These are phyloP conservation scores for Fusarium luffae DNA, from an alignment of 2,329 filamentous ascomycete species.

Conservation along the genomic window DNA sequence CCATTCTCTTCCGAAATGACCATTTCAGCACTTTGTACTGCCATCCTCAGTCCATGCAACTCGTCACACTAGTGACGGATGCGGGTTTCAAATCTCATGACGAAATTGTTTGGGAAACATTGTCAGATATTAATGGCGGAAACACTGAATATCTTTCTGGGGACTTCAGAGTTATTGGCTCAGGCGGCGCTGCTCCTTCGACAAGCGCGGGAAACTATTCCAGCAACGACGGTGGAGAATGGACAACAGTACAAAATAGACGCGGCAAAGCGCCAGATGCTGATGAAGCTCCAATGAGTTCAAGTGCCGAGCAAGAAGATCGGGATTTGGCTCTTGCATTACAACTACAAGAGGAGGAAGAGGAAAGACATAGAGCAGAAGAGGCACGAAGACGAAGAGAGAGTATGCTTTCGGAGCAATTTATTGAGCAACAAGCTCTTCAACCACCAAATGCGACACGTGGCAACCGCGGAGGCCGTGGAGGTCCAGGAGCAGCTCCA, in stretches of 20 bases:
- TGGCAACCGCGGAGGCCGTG: conserved; percentile 36
- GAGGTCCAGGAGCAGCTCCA: conserved; percentile 10
- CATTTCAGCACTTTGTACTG: conserved; percentile 96
- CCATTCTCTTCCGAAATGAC: conserved; percentile 95
- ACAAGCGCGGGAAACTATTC: conserved; percentile 28
- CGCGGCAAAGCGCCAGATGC: conserved; percentile 46
- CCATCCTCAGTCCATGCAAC: conserved; percentile 78
- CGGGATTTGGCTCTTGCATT: conserved; percentile 88
- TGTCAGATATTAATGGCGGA: conserved; percentile 88
- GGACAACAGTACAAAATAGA: conserved; percentile 64
- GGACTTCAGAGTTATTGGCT: conserved; percentile 87
- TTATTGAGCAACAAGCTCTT: conserved; percentile 72
- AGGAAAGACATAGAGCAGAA: conserved; percentile 77
- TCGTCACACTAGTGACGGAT: conserved; percentile 91
- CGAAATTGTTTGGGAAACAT: conserved; percentile 95
- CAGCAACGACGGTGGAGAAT: conserved; percentile 53
- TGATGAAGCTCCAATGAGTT: conserved; percentile 50
- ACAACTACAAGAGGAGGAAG: conserved; percentile 94
- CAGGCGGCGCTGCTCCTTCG: conserved; percentile 41
- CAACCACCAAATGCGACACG: conserved; percentile 46
- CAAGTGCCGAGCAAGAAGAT: conserved; percentile 76
- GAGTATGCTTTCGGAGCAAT: conserved; percentile 74
- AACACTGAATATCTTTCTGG: conserved; percentile 87
- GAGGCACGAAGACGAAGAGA: conserved; percentile 73
- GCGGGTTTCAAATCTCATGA: conserved; percentile 88